Evolutionary conservation across 1,139 yeast species (phyloP).

Genomic region (Scheffersomyces titani): DNA sequence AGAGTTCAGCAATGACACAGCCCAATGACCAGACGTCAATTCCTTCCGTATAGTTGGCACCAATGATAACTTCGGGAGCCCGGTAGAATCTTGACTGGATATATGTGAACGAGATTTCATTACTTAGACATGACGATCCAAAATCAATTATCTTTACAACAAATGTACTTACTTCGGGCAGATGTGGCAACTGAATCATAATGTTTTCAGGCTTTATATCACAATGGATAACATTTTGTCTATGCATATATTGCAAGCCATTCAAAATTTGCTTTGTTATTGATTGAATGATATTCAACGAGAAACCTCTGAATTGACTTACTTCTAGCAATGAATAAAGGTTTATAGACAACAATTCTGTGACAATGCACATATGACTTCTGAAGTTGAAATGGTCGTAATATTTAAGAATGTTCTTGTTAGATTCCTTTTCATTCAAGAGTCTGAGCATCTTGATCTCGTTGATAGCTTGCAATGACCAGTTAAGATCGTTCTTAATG

Average conservation of each 20-base stretch:
- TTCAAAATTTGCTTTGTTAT: conserved; percentile 58
- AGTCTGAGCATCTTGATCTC: conserved; percentile 71
- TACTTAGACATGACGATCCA: conserved; percentile 57
- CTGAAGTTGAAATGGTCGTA: conserved; percentile 76
- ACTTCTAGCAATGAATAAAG: conserved; percentile 66
- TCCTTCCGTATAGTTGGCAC: conserved; percentile 66
- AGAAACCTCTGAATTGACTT: conserved; percentile 62
- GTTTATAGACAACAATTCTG: conserved; percentile 71
- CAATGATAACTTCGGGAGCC: conserved; percentile 82
- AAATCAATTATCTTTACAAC: conserved; percentile 62
- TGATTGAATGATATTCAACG: conserved; percentile 47
- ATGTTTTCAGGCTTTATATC: conserved; percentile 75
- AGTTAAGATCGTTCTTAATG: conserved; percentile 69
- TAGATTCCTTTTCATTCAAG: conserved; percentile 25
- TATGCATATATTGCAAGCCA: conserved; percentile 64
- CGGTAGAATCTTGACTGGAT: conserved; percentile 67
- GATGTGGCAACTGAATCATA: conserved; percentile 45
- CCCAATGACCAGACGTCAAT: conserved; percentile 31
- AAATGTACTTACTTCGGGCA: conserved; percentile 21
- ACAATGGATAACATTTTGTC: conserved; percentile 66
- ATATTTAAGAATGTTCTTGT: conserved; percentile 46
- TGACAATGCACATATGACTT: conserved; percentile 80
- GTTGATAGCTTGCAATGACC: conserved; percentile 77
- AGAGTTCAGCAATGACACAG: conserved; percentile 23
- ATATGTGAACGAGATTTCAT: conserved; percentile 55